Base-by-base conservation (phyloP, 257 asterid species). In the Schizonepeta tenuifolia region DNA sequence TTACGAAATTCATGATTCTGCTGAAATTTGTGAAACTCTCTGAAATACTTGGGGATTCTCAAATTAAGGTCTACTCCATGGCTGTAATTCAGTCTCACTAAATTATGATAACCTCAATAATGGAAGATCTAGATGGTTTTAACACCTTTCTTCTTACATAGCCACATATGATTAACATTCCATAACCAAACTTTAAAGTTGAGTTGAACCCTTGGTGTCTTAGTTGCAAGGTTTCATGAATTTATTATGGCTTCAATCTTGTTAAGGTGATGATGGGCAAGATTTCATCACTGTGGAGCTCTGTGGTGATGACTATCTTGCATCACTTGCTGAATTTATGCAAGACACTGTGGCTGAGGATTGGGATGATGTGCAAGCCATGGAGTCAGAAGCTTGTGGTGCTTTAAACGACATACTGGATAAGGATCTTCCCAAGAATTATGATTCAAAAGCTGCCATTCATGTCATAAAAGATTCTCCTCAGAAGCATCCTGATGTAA, bases 311-410 rank as follows among this genome's bases (percentile, higher is more conserved):
- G 98, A 94, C 75, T 94, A 78, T 78, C 84, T 94, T 76, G 93
- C 95, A 69, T 85, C 92, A n/a, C 86, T 94, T 74, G 98, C 95
- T 46, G 99, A 94, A 55, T 85, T 81, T 18, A 80, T 88, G 86
- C 88, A 82, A 74, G 88, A 88, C 67, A 71, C 84, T 9, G 97
- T 88, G 88, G 99, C 83, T 9, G 98, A 91, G 89, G 99, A 94
- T 69, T 94, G 99, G 99, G 99, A 91, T 77, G 96, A 91, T 81
- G 79, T 85, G 73, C 88, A 87, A 78, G 91, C 90, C 69, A 79
- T 90, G 88, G 99, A 92, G 70, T 80, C 95, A 22, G 95, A 91
- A 85, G 95, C 96, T 67, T 92, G 97, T 43, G 90, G 97, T 74
- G 82, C 89, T 73, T 77, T 94, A 82, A 69, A 83, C 41, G 92